Conservation (phyloP, 2,329 filamentous ascomycete genomes). For the Lasiodiplodia citricola region DNA sequence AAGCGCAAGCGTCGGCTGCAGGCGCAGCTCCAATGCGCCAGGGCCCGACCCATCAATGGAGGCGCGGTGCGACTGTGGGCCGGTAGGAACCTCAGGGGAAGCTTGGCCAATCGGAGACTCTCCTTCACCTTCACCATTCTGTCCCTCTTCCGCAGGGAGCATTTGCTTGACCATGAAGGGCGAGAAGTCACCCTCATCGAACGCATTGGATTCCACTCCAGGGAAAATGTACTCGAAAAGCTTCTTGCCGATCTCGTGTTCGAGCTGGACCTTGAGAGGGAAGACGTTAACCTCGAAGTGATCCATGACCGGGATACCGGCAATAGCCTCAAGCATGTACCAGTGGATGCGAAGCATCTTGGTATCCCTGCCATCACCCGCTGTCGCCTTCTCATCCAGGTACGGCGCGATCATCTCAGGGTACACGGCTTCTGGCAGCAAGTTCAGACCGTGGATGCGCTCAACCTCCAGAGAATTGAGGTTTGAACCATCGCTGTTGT, state of each 20-base stretch:
- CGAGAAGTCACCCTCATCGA: conserved; percentile 62
- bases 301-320: conserved; percentile 95
- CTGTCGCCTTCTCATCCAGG: conserved; percentile 63
- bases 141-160: conserved; percentile 51
- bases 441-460: conserved; percentile 84
- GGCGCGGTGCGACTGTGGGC: conserved; percentile 23
- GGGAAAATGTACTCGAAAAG: conserved; percentile 98
- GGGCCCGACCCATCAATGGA: conserved; percentile 58
- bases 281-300: conserved; percentile 95
- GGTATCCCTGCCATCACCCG: conserved; percentile 63
- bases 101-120: conserved; percentile 18
- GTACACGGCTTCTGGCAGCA: conserved; percentile 88
- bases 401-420: conserved; percentile 96
- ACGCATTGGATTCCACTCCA: conserved; percentile 64
- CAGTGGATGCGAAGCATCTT: conserved; percentile 96
- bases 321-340: conserved; percentile 98
- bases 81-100: conserved; percentile 3
- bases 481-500: conserved; percentile 96
- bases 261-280: conserved; percentile 90
- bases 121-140: conserved; percentile 50
- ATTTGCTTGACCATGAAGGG: conserved; percentile 65
- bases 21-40: conserved; percentile 78
- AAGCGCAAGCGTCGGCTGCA: conserved; percentile 78
- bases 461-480: conserved; percentile 90
- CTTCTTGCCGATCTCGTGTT: conserved; percentile 88